Evolutionary conservation across 2,329 filamentous ascomycete genomes (phyloP).

Genomic region (Alternaria novae-zelandiae): DNA sequence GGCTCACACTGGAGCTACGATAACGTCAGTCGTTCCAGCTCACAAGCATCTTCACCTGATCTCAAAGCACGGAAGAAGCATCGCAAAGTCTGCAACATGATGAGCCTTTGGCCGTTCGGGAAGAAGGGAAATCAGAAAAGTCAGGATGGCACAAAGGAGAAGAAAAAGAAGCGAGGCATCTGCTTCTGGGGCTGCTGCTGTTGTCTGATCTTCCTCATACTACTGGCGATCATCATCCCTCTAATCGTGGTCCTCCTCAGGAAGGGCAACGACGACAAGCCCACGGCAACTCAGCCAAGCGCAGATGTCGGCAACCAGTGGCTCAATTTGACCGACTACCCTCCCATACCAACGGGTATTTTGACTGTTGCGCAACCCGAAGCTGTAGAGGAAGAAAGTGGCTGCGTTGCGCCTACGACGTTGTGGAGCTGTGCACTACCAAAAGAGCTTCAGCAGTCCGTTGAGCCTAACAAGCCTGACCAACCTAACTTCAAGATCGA

Average conservation of each 20-base stretch:
- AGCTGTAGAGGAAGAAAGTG: constrained; percentile 66
- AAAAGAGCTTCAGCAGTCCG: constrained; percentile 73
- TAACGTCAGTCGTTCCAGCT: constrained; percentile 33
- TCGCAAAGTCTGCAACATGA: constrained; percentile 39
- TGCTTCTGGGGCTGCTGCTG: constrained; percentile 47
- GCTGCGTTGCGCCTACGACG: constrained; percentile 74
- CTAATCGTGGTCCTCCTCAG: constrained; percentile 44
- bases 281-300: constrained; percentile 22
- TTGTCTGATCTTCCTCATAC: constrained; percentile 40
- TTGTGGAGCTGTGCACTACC: constrained; percentile 88
- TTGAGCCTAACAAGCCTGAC: constrained; percentile 67
- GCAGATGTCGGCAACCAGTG: constrained; percentile 54
- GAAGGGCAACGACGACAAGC: constrained; percentile 48
- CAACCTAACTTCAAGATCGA: constrained; percentile 82
- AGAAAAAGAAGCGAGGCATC: constrained; percentile 38
- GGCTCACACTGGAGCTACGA: constrained; percentile 35
- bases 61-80: constrained; percentile 38
- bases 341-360: constrained; percentile 83
- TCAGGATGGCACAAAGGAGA: constrained; percentile 32
- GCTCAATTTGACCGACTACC: constrained; percentile 86
- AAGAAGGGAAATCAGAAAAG: constrained; percentile 24
- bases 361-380: constrained; percentile 78
- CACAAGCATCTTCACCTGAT: constrained; percentile 27
- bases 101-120: constrained; percentile 29
- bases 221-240: constrained; percentile 51